phyloP scores from a whole-genome alignment of 306 rosid species.

The Citrullus colocynthis region DNA sequence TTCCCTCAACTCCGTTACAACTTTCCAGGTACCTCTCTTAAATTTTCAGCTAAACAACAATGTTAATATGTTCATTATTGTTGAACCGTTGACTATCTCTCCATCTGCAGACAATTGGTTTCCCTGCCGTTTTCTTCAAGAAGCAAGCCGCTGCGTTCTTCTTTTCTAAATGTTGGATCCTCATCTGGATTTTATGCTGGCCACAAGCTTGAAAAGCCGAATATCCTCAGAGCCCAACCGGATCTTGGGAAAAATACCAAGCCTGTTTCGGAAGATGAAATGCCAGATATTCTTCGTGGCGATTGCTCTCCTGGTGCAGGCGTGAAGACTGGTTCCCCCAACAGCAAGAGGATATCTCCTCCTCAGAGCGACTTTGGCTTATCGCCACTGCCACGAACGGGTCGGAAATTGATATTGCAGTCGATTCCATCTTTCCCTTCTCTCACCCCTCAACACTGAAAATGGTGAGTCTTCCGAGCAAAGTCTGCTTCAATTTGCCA shows the following conservation, averaged over 20 bases:
- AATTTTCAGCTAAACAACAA: constrained; percentile 10
- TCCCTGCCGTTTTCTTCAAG: constrained; percentile 48
- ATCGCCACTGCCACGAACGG: constrained; percentile 50
- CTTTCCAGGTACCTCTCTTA: constrained; percentile 40
- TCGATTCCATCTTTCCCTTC: constrained; percentile 87
- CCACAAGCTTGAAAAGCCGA: constrained; percentile 46
- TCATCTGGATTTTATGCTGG: constrained; percentile 35
- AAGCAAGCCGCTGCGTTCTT: constrained; percentile 53
- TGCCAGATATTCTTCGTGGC: constrained; percentile 39
- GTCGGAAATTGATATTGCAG: constrained; percentile 72
- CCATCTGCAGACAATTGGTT: constrained; percentile 32
- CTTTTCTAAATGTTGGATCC: constrained; percentile 38
- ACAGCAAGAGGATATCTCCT: constrained; percentile 75
- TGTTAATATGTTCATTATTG: constrained; percentile 6
- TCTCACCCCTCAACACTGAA: constrained; percentile 55
- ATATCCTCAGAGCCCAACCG: constrained; percentile 26
- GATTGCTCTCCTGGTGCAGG: constrained; percentile 41
- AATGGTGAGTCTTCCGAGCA: constrained; percentile 7
- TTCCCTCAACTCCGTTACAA: constrained; percentile 48
- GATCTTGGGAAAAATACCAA: constrained; percentile 31
- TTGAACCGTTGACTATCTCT: background rate
- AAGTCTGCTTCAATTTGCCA: constrained; percentile 4
- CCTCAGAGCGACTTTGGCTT: constrained; percentile 42
- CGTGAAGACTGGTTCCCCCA: constrained; percentile 65
- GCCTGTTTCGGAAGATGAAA: constrained; percentile 39